Evolutionary conservation across 2,329 filamentous ascomycete genomes (phyloP).

Genomic region (Sclerotinia borealis): DNA sequence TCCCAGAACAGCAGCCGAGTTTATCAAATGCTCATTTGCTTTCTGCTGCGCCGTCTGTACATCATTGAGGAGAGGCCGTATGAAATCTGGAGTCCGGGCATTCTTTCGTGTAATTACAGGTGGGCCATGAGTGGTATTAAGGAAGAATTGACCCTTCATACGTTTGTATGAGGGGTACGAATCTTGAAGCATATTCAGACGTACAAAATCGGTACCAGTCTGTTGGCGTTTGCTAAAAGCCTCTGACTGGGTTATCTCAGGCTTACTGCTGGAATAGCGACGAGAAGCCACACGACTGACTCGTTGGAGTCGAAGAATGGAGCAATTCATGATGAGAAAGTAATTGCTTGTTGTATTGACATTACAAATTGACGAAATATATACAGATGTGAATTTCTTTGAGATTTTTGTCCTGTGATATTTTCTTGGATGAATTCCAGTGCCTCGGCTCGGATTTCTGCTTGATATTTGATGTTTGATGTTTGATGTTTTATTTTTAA

Average conservation of each 20-base stretch:
- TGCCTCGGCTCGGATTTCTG: not conserved
- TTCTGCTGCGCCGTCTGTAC: not conserved
- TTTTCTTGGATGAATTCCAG: not conserved
- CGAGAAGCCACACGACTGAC: not conserved
- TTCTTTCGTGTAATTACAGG: not conserved
- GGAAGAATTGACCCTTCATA: not conserved
- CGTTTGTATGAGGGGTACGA: not conserved
- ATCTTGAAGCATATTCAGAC: not conserved
- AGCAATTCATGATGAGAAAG: not conserved
- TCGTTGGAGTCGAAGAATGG: not conserved
- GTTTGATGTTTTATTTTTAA: no score
- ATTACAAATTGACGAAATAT: not conserved
- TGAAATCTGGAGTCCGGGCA: not conserved
- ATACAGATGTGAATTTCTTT: not conserved
- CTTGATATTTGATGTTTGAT: no score
- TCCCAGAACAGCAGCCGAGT: not conserved
- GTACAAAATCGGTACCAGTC: no score
- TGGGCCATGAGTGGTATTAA: not conserved
- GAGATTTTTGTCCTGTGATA: not conserved
- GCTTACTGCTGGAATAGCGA: not conserved
- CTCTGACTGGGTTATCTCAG: no score
- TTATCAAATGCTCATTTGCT: not conserved
- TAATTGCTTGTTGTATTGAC: not conserved
- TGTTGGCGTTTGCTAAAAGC: no score
- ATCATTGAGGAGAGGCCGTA: not conserved